These are phyloP conservation scores for Aspergillus candidus DNA, from an alignment of 2,329 filamentous ascomycete species.

Conservation along the genomic window DNA sequence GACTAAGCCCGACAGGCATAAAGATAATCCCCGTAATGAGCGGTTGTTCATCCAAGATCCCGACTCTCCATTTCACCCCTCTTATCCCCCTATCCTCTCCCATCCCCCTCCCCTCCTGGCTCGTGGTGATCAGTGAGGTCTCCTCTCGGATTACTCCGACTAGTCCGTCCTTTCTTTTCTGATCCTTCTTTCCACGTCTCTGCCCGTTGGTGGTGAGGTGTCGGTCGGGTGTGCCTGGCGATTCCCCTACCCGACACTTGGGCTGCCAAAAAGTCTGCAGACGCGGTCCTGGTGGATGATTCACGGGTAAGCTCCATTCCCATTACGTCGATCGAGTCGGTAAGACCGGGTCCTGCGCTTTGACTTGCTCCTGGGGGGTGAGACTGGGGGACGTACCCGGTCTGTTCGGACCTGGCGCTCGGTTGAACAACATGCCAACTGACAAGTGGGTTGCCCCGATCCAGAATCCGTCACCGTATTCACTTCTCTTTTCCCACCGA, in stretches of 20 bases:
- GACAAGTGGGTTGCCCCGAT: too few species aligned
- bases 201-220: constrained; percentile 1
- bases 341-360: too few species aligned
- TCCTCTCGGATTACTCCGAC: too few species aligned
- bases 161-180: background rate
- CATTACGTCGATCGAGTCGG: background rate
- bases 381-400: too few species aligned
- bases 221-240: background rate
- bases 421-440: too few species aligned
- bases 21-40: too few species aligned
- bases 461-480: too few species aligned
- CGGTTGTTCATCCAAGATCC: background rate
- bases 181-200: background rate
- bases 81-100: constrained; percentile 11
- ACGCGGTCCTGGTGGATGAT: constrained; percentile 8
- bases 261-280: constrained; percentile 15
- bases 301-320: constrained; percentile 1
- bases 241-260: constrained; percentile 3
- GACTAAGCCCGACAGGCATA: too few species aligned
- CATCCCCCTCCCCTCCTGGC: constrained; percentile 29
- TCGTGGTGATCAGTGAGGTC: constrained; percentile 18
- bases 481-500: too few species aligned
- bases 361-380: too few species aligned
- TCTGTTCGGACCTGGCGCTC: too few species aligned
- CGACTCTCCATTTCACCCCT: background rate